Evolutionary conservation across 148 eudicot genomes (phyloP), one percentile per base, ranked within the genome.

Genomic region (Fallopia convolvulus): DNA sequence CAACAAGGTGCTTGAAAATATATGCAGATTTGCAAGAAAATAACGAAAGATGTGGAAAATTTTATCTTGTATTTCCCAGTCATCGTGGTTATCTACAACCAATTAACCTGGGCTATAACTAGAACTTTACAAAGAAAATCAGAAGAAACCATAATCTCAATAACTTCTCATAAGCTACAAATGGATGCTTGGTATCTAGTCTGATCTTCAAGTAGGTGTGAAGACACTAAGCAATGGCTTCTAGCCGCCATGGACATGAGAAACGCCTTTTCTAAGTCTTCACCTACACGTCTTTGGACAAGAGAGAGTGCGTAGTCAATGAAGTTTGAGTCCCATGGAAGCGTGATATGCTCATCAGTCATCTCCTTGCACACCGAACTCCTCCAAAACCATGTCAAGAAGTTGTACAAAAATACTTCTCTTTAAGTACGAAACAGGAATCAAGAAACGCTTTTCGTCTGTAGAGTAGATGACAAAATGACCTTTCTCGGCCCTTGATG

Each of bases 351-450:
- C n/a, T n/a, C n/a, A n/a, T n/a, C n/a, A n/a, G 4, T 4, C 53
- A 49, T 49, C 17, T 1, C 15, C 46, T 42, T 84, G 71, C 23
- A 79, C 42, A 18, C 92, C 88, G 78, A 75, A 85, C 73, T 85
- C 88, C 74, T 84, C 90, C 73, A 81, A 88, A 0, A 88, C 81
- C 74, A 81, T 82, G 17, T 58, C 78, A 30, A 87, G 78, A 50
- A 87, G 84, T 75, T 86, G 84, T 75, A 75, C 83, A 58, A 89
- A 70, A 21, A 83, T 56, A 7, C 61, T 61, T 33, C 52, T 80
- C 30, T 82, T 17, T 6, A 72, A 33, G 47, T 42, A 72, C 50
- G 9, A 30, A 3, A 75, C 18, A 6, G 66, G 77, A 65, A 81
- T 74, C 75, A 74, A 63, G 26, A 77, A 77, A 13, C 83, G 83